Percentiles rank a stretch among this genome's conserved stretches.
Evolutionary conservation across 495 filamentous ascomycete species (phyloP).

Genomic region (Aspergillus panamensis): DNA sequence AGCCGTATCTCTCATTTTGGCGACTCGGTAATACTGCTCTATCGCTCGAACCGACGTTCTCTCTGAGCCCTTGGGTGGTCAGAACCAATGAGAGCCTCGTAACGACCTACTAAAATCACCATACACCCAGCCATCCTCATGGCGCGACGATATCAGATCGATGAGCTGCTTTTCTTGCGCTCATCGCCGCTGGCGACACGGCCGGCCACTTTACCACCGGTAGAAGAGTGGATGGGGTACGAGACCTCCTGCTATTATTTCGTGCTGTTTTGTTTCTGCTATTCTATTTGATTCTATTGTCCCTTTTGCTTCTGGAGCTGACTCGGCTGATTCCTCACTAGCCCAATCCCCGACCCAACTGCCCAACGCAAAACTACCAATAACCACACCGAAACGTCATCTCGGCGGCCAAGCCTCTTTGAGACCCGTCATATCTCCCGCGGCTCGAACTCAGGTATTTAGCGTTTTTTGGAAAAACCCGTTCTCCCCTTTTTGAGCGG

Average conservation of each 20-base stretch:
- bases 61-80: conserved; percentile 2
- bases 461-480: conserved; percentile 6
- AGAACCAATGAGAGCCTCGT: conserved; percentile 36
- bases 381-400: conserved; percentile 35
- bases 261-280: conserved; percentile 3
- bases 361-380: conserved; percentile 48
- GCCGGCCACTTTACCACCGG: conserved; percentile 74
- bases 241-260: conserved; percentile 19
- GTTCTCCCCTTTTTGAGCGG: neutral
- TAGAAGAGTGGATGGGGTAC: conserved; percentile 99
- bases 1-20: neutral
- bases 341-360: conserved; percentile 45
- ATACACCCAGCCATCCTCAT: conserved; percentile 38
- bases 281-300: neutral
- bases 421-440: conserved; percentile 61
- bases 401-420: conserved; percentile 56
- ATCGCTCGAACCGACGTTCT: neutral
- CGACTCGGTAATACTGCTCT: neutral
- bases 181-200: conserved; percentile 82
- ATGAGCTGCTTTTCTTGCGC: conserved; percentile 73
- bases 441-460: conserved; percentile 54
- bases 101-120: conserved; percentile 28
- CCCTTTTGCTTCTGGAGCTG: conserved; percentile 23
- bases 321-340: conserved; percentile 25
- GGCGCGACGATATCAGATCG: conserved; percentile 69